Base-by-base conservation (phyloP, 2,329 filamentous ascomycete species). In the Penicillium sp. region DNA sequence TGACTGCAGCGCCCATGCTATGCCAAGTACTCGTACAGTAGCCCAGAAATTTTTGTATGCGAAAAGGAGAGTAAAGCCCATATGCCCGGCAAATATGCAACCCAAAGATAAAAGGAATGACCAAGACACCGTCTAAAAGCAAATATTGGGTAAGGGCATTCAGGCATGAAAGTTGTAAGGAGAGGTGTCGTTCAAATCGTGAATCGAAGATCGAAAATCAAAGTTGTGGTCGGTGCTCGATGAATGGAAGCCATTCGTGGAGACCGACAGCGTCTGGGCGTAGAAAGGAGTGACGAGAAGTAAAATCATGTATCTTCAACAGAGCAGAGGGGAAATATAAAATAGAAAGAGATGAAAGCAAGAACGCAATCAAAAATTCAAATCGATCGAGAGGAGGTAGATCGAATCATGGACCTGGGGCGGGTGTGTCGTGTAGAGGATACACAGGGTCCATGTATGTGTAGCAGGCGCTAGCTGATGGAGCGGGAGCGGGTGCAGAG, bases 1-100 rank as follows among this genome's bases (percentile, higher is more conserved):
- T 64, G 71, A 73, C 68, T 66, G 71, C 70, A 71, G 69, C 70
- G 63, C 64, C 64, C 66, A 64, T 68, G 66, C 68, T 69, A 73
- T 73, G 70, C 70, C 61, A 68, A 61, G 58, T 73, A 67, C 55
- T 71, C 64, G 58, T 73, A 73, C 71, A 73, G 59, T 61, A 66
- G 64, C 68, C 67, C 64, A 67, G 62, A 55, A 60, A 51, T 55
- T 49, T 49, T 56, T 54, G 35, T 45, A 39, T 52, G 35, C 54
- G 39, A 53, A 63, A 72, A 69, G 68, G 70, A 72, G 65, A 65
- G 70, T 51, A 65, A 69, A 39, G 56, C 62, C 64, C 63, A 62
- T 61, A 70, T 73, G 70, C 68, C 68, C 64, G 44, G 60, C 46
- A 58, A 48, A 16, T 53, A 70, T 68, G 69, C 67, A 68, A 68